Evolutionary conservation across 2,329 filamentous ascomycete species (phyloP).

Genomic region (Colletotrichum navitas): DNA sequence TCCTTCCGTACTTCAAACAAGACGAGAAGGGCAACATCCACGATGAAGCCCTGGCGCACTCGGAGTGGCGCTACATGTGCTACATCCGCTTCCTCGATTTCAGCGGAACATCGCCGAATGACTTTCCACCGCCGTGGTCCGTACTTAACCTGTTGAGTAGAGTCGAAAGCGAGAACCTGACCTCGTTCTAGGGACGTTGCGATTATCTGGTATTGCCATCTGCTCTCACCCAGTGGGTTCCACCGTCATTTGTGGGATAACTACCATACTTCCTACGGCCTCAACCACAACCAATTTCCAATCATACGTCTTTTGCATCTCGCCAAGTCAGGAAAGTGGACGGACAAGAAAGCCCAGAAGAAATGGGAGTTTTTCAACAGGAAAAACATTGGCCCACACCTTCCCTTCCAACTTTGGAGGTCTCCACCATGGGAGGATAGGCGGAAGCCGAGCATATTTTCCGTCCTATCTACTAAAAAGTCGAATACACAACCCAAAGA

Average conservation of each 20-base stretch:
- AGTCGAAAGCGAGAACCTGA: neutral
- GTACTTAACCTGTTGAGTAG: fast-evolving
- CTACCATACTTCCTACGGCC: conserved; percentile 33
- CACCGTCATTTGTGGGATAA: conserved; percentile 41
- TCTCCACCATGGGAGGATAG: conserved; percentile 28
- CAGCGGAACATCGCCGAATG: conserved; percentile 29
- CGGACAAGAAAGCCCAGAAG: conserved; percentile 21
- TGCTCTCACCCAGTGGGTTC: conserved; percentile 40
- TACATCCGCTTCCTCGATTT: conserved; percentile 42
- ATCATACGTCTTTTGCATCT: conserved; percentile 20
- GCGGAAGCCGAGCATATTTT: conserved; percentile 1
- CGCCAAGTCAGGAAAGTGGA: conserved; percentile 32
- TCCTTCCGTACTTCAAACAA: conserved; percentile 38
- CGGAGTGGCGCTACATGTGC: conserved; percentile 43
- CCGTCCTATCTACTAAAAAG: neutral
- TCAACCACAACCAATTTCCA: conserved; percentile 43
- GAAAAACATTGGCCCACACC: conserved; percentile 7
- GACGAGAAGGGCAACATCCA: conserved; percentile 26
- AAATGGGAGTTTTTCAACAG: conserved; percentile 37
- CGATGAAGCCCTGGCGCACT: conserved; percentile 38
- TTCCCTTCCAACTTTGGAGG: conserved; percentile 40
- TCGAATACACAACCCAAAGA: neutral
- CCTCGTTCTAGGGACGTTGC: conserved; percentile 41
- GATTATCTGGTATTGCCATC: conserved; percentile 44
- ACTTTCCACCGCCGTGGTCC: conserved; percentile 43